Base-by-base conservation (phyloP, 1,139 yeast species). In the Diutina scorzettiae region DNA sequence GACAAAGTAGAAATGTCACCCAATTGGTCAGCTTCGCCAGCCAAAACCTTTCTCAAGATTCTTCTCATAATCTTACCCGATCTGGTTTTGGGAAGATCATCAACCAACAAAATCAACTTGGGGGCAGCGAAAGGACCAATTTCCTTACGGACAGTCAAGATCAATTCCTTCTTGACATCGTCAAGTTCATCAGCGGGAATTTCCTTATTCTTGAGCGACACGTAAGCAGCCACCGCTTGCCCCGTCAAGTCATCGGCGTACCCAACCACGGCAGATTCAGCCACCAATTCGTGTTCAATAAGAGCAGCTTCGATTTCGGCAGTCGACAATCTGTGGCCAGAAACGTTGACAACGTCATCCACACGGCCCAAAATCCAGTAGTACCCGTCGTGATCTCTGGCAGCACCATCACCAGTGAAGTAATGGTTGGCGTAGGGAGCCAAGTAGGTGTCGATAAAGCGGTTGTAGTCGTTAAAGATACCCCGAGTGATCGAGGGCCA, bases 121-220 rank as follows among this genome's bases (percentile, higher is more conserved):
- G 91, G 91, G 30, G 91, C 85, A 27, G 91, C 91, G 60, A 81
- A 81, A 42, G 91, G 89, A 21, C 91, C 91, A 55, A 81, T 81
- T 59, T 81, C 89, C 57, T 78, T 79, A 57, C 91, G 69, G 31
- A 81, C 89, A 17, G 86, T 79, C 52, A 80, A 61, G 45, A 81
- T 68, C 56, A 81, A 68, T 58, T 79, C 87, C 57, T 78, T 80
- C 58, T 79, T 79, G 51, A 76, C 64, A n/a, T 71, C 70, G 37
- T 68, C 75, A 44, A 66, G 51, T 46, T 48, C 44, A 28, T 72
- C 78, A 43, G 66, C 76, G 24, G 60, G 60, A 11, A 59, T 52
- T 28, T 59, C 57, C 24, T 55, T 51, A 34, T 65, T 64, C 61
- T 81, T 81, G 53, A 81, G 67, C 2, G 86, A 71, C 30, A 81